Base-by-base conservation (phyloP, 495 filamentous ascomycete genomes). In the Neurospora sp. region DNA sequence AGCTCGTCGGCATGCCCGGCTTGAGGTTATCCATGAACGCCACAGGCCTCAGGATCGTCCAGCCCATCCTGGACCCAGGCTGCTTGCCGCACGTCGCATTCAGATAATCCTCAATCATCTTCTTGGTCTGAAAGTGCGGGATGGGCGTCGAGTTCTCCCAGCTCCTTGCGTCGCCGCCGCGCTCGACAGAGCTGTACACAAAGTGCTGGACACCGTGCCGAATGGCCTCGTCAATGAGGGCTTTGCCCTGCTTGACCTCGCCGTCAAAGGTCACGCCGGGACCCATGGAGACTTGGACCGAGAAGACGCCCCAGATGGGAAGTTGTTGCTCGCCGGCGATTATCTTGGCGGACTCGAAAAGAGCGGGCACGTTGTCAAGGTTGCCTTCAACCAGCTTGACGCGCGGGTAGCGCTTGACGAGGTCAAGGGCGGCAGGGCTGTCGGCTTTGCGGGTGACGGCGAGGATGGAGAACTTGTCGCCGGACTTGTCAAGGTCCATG, bases 181-280 rank as follows among this genome's bases (percentile, higher is more conserved):
- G 89, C 76, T 93, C 92, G 8, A 92, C 90, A 69, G 86, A 89
- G 48, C 83, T 86, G 82, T 92, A 93, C 10, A 94, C 88, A 77
- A 94, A 92, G 76, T 89, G 85, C 72, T 84, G 82, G 72, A 93
- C 89, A 20, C 86, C 84, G 16, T 87, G 76, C 39, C 85, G 83
- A 72, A 93, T 73, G 9, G 87, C 82, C 16, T 83, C 86, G 73
- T 93, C 88, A 71, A 94, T 82, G 18, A 94, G 83, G 0, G 79
- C 83, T 40, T 85, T 89, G 46, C 90, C 92, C 77, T 93, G 91
- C 3, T 72, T 74, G 69, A 89, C 85, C 83, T 94, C 92, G 39
- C 79, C 75, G 39, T 86, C 85, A 59, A 83, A 69, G 5, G 83
- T 87, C 4, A 84, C 84, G 44, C 83, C 85, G 31, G 81, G 84